phyloP scores from a whole-genome alignment of 805 yeast genomes.

The Pichia deserticola region DNA sequence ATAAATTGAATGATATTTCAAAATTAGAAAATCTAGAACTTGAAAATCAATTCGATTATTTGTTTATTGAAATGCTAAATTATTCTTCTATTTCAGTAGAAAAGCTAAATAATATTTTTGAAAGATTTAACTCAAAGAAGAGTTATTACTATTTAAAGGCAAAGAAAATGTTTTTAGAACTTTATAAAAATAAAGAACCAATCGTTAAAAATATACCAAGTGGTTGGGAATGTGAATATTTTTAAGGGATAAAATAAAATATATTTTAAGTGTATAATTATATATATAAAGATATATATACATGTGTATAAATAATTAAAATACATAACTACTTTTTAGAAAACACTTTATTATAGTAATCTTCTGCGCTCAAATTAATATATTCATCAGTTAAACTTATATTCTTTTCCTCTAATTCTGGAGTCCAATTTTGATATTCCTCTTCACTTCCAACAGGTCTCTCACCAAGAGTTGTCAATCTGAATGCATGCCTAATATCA shows the following conservation, averaged over 20 bases:
- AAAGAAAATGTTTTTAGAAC: constrained; percentile 13
- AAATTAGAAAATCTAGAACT: constrained; percentile 2
- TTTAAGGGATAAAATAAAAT: constrained; percentile 2
- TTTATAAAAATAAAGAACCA: constrained; percentile 10
- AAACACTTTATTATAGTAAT: constrained; percentile 11
- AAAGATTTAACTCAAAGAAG: constrained; percentile 15
- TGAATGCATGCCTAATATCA: constrained; percentile 59
- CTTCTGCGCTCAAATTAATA: constrained; percentile 13
- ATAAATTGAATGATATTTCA: constrained; percentile 3
- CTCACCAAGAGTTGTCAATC: constrained; percentile 71
- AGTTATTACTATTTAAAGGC: constrained; percentile 22
- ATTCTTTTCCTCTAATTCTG: constrained; percentile 19
- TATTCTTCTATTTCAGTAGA: constrained; percentile 20
- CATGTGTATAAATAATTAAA: neutral
- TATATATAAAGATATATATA: neutral
- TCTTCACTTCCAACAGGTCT: constrained; percentile 39
- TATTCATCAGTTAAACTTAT: constrained; percentile 12
- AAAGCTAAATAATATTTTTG: constrained; percentile 20
- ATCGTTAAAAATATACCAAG: neutral
- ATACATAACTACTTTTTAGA: neutral
- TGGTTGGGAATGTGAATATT: constrained; percentile 10
- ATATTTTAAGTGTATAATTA: neutral
- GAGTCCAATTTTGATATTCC: constrained; percentile 26
- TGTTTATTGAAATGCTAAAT: constrained; percentile 29
- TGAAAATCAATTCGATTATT: constrained; percentile 29